Evolutionary conservation across 306 rosid species (phyloP), one percentile per base, ranked within the genome.

Genomic region (Prosopis cineraria): DNA sequence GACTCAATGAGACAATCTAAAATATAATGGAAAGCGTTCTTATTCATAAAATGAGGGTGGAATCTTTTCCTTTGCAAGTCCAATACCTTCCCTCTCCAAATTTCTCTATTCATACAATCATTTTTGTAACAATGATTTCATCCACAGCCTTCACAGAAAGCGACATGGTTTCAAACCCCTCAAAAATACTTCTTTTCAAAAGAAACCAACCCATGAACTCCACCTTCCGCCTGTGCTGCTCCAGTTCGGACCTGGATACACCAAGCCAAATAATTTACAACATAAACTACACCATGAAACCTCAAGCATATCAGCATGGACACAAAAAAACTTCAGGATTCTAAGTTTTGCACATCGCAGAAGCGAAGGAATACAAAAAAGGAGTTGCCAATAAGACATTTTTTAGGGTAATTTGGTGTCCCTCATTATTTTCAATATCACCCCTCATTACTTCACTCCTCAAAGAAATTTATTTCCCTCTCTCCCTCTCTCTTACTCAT

Each of bases 181-280:
- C 87, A 95, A 81, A 74, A 93, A 55, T 90, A 81, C 76, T 90
- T 95, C 96, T 95, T 95, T 81, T 88, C 96, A 39, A 89, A 91
- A 43, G 99, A 88, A 83, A 90, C 90, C 73, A 95, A 81, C 63
- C 97, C 98, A 84, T 93, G 98, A 71, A 95, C 16, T 52, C 97
- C 98, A 74, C 99, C 99, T 88, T 94, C 97, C 60, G 91, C 90
- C 84, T 95, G 99, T 48, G 98, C 98, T 68, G 98, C 99, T 77
- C 99, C 99, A 0, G 87, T 78, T 65, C 99, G 91, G 24, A 91
- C 97, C 98, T 95, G 87, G 37, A 64, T n/a, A 77, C 20, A 76
- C 44, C 82, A 78, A 3, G 56, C 56, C 41, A 79, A 56, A 69
- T 76, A 4, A 67, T 39, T 65, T 36, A 65, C 13, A 67, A 67